Percentiles rank a stretch among this genome's conserved stretches.
These are phyloP conservation scores for Penicillium daleae DNA, from an alignment of 495 filamentous ascomycete species.

Conservation along the genomic window DNA sequence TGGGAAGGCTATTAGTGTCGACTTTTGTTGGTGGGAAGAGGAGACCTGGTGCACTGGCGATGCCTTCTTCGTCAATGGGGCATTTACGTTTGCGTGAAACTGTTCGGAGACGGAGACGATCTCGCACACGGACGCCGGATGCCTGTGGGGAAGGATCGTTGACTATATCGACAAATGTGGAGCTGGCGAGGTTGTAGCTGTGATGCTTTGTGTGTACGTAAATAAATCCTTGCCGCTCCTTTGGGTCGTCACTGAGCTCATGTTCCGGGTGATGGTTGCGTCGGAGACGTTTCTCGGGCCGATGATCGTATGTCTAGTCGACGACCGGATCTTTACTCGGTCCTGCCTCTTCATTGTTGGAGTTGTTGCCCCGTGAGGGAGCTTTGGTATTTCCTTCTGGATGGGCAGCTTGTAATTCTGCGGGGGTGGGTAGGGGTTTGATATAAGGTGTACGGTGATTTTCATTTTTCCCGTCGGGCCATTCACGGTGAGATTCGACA, in stretches of 20 bases:
- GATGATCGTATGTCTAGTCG: constrained; percentile 41
- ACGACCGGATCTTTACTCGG: constrained; percentile 30
- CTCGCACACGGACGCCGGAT: constrained; percentile 41
- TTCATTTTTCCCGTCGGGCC: constrained; percentile 60
- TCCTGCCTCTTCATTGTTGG: neutral
- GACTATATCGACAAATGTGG: constrained; percentile 69
- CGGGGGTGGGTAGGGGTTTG: constrained; percentile 56
- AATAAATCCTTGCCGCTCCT: constrained; percentile 51
- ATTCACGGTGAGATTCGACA: constrained; percentile 73
- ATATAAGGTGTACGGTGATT: constrained; percentile 72
- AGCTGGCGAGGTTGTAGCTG: constrained; percentile 59
- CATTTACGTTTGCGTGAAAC: constrained; percentile 49
- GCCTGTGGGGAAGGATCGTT: constrained; percentile 51
- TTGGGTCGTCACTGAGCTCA: constrained; percentile 45
- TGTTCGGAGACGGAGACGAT: constrained; percentile 57
- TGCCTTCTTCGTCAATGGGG: constrained; percentile 45
- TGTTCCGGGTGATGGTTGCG: constrained; percentile 52
- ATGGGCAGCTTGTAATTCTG: constrained; percentile 20
- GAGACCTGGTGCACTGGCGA: constrained; percentile 34
- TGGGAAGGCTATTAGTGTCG: constrained; percentile 26
- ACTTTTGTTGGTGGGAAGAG: constrained; percentile 37
- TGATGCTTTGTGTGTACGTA: constrained; percentile 62
- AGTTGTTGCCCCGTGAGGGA: neutral
- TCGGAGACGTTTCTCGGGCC: constrained; percentile 44
- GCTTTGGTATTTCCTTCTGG: constrained; percentile 23